Evolutionary conservation across 148 eudicot species (phyloP), one percentile per base, ranked within the genome.

Genomic region (Rhododendron ferrugineum): DNA sequence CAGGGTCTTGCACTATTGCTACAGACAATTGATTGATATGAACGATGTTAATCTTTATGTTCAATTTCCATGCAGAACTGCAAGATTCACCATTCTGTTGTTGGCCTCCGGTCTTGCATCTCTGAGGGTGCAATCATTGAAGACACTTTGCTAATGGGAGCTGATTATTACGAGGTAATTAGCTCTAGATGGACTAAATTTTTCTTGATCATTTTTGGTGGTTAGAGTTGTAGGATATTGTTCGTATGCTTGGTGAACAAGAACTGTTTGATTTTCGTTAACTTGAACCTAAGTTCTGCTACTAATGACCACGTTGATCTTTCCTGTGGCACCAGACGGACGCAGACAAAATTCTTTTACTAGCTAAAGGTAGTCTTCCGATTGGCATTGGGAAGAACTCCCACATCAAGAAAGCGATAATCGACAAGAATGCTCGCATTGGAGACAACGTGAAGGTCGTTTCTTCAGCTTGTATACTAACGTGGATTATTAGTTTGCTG

Each of bases 91-190:
- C 98, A 96, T 88, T 96, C 98, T 86, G 99, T 96, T 76, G 93
- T 96, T 78, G 99, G 99, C 47, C 96, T 96, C n/a, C 90, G 99
- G 64, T 96, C 99, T 50, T 95, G 98, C 88, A 96, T 96, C 74
- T 94, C 98, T 6, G 99, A 93, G 83, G 99, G 99, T 83, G 97
- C 99, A 86, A 88, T 96, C 78, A 96, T 96, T 52, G 99, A 96
- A 90, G 99, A 95, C 84, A 86, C 99, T 9, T 83, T 96, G 85
- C 87, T 96, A 89, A 96, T 96, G 99, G 99, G 99, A 88, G 99
- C 99, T 54, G 99, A 96, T 92, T 96, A 96, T 86, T 96, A 96
- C 54, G 99, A 96, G 99, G 99, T 94, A 86, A 54, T 14, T 37
- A 36, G 66, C 68, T 62, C 28, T 9, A 62, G 26, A 62, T 6